Evolutionary conservation across 306 rosid genomes (phyloP), one percentile per base, ranked within the genome.

Genomic region (Abrus precatorius): DNA sequence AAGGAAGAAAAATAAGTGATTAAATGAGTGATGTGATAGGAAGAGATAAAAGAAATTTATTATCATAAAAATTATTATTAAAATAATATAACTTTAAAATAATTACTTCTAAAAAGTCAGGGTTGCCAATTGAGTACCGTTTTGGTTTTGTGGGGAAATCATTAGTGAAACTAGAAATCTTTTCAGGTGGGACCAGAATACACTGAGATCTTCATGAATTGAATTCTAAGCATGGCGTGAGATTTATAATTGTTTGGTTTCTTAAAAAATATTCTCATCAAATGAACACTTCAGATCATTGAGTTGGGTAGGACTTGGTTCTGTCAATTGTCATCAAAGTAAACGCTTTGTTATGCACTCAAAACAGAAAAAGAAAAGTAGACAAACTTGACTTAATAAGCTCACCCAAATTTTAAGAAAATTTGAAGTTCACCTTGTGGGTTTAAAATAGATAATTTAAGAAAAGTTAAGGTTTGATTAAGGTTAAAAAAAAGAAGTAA

Each of bases 131-230:
- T 80, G 38, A 68, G 32, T 66, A 33, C 30, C 8, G 8, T 57
- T 32, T 81, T 65, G 74, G 74, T 27, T 77, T 14, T 28, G 61
- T 12, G 80, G 12, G 28, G 72, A 63, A 44, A 43, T 9, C 9
- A 57, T 32, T 10, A 32, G 30, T 5, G 30, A 8, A 63, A 33
- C 29, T 48, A 69, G 28, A 73, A 8, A 34, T 56, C 69, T 36
- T 65, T 12, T 30, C 1, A 20, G 4, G 60, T 80, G 80, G 87
- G 84, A 47, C 84, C 84, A 69, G 12, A 40, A 38, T 27, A 63
- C 10, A 13, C 9, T 60, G 20, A n/a, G 63, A 28, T 54, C 7
- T 60, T 38, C 49, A 30, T 60, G 77, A 44, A 30, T 45, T 61
- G 72, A 61, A 48, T 62, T 72, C 20, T 1, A 33, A 62, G 60